Base-by-base conservation (phyloP, 495 filamentous ascomycete genomes). In the Lasiosphaeriaceae sp. region DNA sequence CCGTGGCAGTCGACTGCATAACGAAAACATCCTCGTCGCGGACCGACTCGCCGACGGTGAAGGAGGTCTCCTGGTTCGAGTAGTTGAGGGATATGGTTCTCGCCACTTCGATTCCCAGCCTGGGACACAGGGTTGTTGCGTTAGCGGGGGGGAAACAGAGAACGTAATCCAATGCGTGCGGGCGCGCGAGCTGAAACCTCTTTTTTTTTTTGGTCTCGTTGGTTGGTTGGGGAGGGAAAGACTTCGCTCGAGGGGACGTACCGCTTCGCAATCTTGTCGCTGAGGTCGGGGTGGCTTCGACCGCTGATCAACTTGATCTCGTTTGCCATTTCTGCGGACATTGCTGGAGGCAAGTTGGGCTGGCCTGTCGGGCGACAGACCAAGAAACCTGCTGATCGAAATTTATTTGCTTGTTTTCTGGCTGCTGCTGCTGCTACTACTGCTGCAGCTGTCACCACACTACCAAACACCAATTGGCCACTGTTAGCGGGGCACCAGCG, bases 1-100 rank as follows among this genome's bases (percentile, higher is more conserved):
- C 92, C 2, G 94, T 95, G 12, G 88, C 86, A 45, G 95, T 96
- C 31, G 92, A 96, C 73, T 98, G 94, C 55, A 98, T 77, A 61
- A 98, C 93, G 79, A 96, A 98, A 68, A 96, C 92, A 86, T 96
- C 92, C 80, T 97, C 92, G 74, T 98, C 92, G 68, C 93, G 85
- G 35, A 98, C 94, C 61, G 88, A 92, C 74, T 98, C 94, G 69
- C 92, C 93, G 59, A 98, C 95, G 12, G 94, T 96, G 53, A 98
- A 91, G 60, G 89, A 94, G 14, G 90, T 97, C 71, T 98, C 94
- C 66, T 97, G 92, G 78, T 98, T 98, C 49, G 93, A 96, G 74
- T 96, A 96, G 69, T 97, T 92, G 64, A 96, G 80, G 57, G 92
- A 90, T 77, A 96, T 85, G 48, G 96, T 92, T 78, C 93, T 91